Conservation (phyloP, 306 rosid genomes). For the Cicer cuneatum region DNA sequence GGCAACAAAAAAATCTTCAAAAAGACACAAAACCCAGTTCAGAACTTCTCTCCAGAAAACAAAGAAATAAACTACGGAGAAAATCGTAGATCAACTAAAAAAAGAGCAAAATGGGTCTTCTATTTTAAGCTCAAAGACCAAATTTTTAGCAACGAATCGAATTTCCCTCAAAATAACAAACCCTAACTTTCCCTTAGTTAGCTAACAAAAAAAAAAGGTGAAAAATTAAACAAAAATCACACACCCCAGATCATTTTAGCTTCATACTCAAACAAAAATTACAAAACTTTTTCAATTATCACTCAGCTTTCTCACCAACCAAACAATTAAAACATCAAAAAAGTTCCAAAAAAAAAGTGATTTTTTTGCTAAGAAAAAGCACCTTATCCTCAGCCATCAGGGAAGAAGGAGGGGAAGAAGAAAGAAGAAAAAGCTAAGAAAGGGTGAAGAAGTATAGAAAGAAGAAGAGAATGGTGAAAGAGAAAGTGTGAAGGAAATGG, state of each 20-base stretch:
- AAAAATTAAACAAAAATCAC: constrained; percentile 1
- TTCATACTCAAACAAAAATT: constrained; percentile 19
- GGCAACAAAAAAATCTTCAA: constrained; percentile 43
- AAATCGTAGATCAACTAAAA: constrained; percentile 53
- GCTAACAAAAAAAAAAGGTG: neutral
- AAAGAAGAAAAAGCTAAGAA: constrained; percentile 43
- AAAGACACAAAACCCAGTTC: constrained; percentile 32
- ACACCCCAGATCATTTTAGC: constrained; percentile 38
- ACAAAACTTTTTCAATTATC: constrained; percentile 1
- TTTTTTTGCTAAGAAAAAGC: constrained; percentile 26
- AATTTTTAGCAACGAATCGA: constrained; percentile 14
- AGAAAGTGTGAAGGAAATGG: constrained; percentile 47
- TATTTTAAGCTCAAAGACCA: constrained; percentile 31
- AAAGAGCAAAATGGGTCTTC: constrained; percentile 12
- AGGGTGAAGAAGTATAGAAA: constrained; percentile 46
- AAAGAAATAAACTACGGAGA: constrained; percentile 3
- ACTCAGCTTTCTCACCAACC: constrained; percentile 41
- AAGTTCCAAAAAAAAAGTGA: neutral
- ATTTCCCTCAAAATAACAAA: constrained; percentile 33
- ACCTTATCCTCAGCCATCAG: constrained; percentile 95
- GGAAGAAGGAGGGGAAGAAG: constrained; percentile 32
- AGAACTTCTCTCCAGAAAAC: constrained; percentile 24
- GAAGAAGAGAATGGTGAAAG: constrained; percentile 49
- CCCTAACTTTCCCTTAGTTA: constrained; percentile 39
- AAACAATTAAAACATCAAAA: constrained; percentile 20